Base-by-base conservation (phyloP, 371 early-diverging fungal species). In the Lichtheimia corymbifera region DNA sequence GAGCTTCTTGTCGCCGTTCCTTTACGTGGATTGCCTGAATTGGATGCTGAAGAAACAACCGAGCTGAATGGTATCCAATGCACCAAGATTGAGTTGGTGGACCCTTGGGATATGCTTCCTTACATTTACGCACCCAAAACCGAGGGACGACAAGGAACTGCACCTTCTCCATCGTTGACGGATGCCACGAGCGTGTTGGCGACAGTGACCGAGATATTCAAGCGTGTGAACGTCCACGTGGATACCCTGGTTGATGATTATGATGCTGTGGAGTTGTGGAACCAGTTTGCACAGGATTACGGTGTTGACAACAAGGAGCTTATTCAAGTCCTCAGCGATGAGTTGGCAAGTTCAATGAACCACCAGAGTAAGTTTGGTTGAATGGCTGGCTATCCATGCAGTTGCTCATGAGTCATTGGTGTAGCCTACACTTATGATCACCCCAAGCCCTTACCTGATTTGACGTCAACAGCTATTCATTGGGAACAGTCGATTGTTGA, bases 401-500 rank as follows among this genome's bases (percentile, higher is more conserved):
- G 22, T 47, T n/a, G 22, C 47, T 47, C 47, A 47, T 47, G 47
- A 18, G 47, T 22, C n/a, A 30, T 13, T 27, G 18, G 25, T 50
- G 25, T 50, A 80, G 74, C 71, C n/a, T 62, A 77, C 43, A 80
- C 87, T 3, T 90, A 85, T 67, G 73, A 71, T 54, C 66, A 80
- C 57, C 82, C 79, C 44, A 76, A 75, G n/a, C 62, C 76, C 1
- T 52, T 72, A 2, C 90, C 85, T n/a, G 66, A 65, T 25, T 64
- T 87, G 20, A 42, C 63, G 2, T 75, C 76, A 1, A 67, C 83
- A 6, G 68, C 77, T 5, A 66, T 87, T n/a, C 82, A 84, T 53
- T 91, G 91, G 91, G 91, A 91, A 62, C 87, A 87, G 62, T 71
- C 79, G 44, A 77, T 90, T 17, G 67, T 88, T 12, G 91, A 91